These are phyloP conservation scores for Aspergillus japonicus DNA, from an alignment of 2,329 filamentous ascomycete species.

Conservation along the genomic window DNA sequence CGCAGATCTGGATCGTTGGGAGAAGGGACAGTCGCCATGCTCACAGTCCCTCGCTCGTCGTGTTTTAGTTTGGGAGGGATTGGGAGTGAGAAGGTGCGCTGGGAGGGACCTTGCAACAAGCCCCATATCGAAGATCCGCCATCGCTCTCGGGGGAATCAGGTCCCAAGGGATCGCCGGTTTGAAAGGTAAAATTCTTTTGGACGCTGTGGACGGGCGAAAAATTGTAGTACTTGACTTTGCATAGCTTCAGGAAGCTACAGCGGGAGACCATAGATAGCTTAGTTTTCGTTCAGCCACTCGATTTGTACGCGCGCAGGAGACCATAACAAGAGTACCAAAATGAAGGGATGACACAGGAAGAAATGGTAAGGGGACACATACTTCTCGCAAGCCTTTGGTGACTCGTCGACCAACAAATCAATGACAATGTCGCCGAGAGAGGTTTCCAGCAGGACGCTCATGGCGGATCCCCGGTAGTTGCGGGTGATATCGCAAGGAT, in stretches of 20 bases:
- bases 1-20: constrained; percentile 75
- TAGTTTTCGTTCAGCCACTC: constrained; percentile 58
- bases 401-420: constrained; percentile 87
- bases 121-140: constrained; percentile 95
- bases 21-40: constrained; percentile 89
- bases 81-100: constrained; percentile 78
- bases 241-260: constrained; percentile 93
- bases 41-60: constrained; percentile 83
- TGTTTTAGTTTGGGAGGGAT: constrained; percentile 88
- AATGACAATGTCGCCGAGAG: constrained; percentile 88
- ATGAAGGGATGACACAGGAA: constrained; percentile 8
- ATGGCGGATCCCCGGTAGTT: constrained; percentile 50
- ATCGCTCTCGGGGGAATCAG: constrained; percentile 79
- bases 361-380: constrained; percentile 42
- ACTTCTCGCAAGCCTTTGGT: constrained; percentile 94
- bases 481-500: constrained; percentile 14
- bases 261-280: constrained; percentile 44
- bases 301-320: constrained; percentile 26
- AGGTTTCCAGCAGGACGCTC: constrained; percentile 94
- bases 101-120: constrained; percentile 65
- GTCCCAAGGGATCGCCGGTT: constrained; percentile 89
- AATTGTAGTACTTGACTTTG: constrained; percentile 99
- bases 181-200: constrained; percentile 97
- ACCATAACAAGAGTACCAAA: neutral
- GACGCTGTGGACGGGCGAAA: constrained; percentile 84